phyloP scores from a whole-genome alignment of 192 early-diverging fungal genomes.

The Podila verticillata region DNA sequence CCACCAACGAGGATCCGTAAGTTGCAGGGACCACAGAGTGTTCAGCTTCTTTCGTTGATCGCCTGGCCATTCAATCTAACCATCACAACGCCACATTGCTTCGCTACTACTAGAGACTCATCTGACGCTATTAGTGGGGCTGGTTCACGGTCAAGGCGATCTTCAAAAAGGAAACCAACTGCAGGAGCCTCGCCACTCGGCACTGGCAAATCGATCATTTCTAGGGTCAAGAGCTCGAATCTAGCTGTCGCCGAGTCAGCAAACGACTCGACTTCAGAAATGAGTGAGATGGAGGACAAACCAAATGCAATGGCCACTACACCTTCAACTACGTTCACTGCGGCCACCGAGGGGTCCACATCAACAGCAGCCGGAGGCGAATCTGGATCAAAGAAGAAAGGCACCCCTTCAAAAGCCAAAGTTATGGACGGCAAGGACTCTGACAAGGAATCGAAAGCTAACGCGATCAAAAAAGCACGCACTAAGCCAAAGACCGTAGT shows the following conservation, averaged over 20 bases:
- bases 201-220: slow-evolving; percentile 1
- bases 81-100: too few species aligned
- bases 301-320: slow-evolving; percentile 15
- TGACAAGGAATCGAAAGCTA: slow-evolving; percentile 38
- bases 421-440: slow-evolving; percentile 29
- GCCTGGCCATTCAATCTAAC: background rate
- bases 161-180: slow-evolving; percentile 17
- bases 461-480: slow-evolving; percentile 14
- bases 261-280: slow-evolving; percentile 39
- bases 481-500: slow-evolving; percentile 19
- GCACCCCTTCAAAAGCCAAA: slow-evolving; percentile 20
- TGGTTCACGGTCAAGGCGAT: slow-evolving; percentile 12
- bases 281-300: slow-evolving; percentile 44
- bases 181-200: slow-evolving; percentile 25
- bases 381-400: slow-evolving; percentile 19
- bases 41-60: too few species aligned
- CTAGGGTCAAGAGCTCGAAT: slow-evolving; percentile 23
- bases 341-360: background rate
- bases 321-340: too few species aligned
- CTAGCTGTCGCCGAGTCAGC: slow-evolving; percentile 34
- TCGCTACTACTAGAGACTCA: slow-evolving; percentile 21
- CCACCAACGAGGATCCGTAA: slow-evolving; percentile 45
- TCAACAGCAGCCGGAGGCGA: slow-evolving; percentile 1
- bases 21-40: background rate
- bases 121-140: slow-evolving; percentile 17